phyloP scores from a whole-genome alignment of 371 early-diverging fungal genomes.

The Mucor sp. region DNA sequence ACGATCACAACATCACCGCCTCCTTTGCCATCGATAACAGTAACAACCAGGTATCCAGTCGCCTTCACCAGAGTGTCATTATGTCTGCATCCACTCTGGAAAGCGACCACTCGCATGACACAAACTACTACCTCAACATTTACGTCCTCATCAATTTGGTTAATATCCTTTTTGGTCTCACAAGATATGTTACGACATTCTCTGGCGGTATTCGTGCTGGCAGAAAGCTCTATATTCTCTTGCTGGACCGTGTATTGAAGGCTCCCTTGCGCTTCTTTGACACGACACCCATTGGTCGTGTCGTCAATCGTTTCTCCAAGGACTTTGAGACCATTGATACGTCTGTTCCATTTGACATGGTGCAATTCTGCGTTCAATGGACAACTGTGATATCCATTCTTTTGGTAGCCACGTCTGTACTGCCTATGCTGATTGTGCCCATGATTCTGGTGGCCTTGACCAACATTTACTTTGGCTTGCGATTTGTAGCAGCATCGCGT shows the following conservation, averaged over 20 bases:
- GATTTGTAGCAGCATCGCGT: conserved; percentile 65
- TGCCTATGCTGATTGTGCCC: conserved; percentile 53
- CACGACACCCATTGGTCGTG: conserved; percentile 62
- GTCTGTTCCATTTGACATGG: conserved; percentile 38
- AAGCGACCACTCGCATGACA: not conserved
- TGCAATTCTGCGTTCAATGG: conserved; percentile 59
- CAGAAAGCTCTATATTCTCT: conserved; percentile 5
- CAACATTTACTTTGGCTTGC: conserved; percentile 48
- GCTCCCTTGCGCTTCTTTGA: conserved; percentile 45
- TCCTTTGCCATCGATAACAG: not conserved
- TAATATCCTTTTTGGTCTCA: conserved; percentile 28
- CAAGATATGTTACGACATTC: conserved; percentile 35
- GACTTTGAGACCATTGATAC: conserved; percentile 52
- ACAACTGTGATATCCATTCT: conserved; percentile 59
- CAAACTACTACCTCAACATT: conserved; percentile 35
- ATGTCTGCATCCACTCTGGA: not conserved
- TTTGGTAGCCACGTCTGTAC: conserved; percentile 52
- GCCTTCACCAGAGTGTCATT: not conserved
- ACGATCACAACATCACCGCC: not conserved
- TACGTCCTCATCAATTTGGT: conserved; percentile 43
- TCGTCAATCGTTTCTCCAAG: conserved; percentile 71
- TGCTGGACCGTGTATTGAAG: conserved; percentile 25
- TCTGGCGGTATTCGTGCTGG: conserved; percentile 42
- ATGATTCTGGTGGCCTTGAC: conserved; percentile 38
- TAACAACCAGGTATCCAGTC: not conserved